Base-by-base conservation (phyloP, 164 flowering plant species). In the Platanus orientalis region DNA sequence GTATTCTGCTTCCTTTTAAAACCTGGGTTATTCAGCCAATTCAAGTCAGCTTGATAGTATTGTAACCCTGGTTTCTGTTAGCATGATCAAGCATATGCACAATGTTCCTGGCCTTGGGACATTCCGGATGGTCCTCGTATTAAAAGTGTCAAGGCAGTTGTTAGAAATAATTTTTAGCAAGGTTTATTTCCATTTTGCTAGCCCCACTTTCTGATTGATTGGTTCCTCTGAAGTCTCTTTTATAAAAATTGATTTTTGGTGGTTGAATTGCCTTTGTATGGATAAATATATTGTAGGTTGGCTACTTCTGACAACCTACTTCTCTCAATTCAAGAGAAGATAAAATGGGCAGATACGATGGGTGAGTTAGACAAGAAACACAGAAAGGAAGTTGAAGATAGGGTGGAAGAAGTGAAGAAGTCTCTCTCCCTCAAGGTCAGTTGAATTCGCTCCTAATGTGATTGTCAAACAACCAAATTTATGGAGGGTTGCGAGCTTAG, bases 341-440 rank as follows among this genome's bases (percentile, higher is more conserved):
- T 93, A 58, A 93, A 88, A 59, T 93, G 97, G 96, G 98, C 94
- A 13, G 97, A 93, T 77, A 60, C 80, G 10, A 90, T 84, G 92
- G 80, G 83, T 73, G 96, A 90, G 63, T 53, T 74, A 67, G 87
- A 84, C 76, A 88, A 79, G 79, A 88, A 86, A 68, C 94, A 88
- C 71, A 54, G 62, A 23, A 93, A 90, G 69, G 96, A 93, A 45
- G 67, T 87, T 19, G 96, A 85, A 63, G 97, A 86, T 20, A 80
- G 64, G 70, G 73, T 81, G 57, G 98, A 92, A 36, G 96, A 90
- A 77, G 81, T 76, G 34, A 92, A 90, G 79, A 87, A 83, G 76
- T 69, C 89, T 16, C 71, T 84, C 21, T 68, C 86, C 50, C 70
- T 78, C 78, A 90, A 89, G 98, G 98, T 92, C 82, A 79, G 98